Evolutionary conservation across 2,329 filamentous ascomycete genomes (phyloP).

Genomic region (Cladophialophora exuberans): DNA sequence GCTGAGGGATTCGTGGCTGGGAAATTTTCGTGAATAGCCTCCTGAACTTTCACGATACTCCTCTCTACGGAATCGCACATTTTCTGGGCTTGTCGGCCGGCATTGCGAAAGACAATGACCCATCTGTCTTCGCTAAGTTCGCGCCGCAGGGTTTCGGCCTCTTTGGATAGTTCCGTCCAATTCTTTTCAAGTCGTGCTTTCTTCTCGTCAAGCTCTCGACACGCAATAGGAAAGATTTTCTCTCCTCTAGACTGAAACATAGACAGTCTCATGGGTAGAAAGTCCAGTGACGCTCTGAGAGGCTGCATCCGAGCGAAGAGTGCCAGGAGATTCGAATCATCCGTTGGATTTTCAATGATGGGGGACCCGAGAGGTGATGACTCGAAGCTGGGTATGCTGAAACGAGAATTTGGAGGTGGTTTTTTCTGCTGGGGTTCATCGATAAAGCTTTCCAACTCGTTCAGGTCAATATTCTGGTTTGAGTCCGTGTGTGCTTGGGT

Average conservation of each 20-base stretch:
- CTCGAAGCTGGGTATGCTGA: constrained; percentile 67
- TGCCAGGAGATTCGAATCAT: constrained; percentile 85
- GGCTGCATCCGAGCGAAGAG: constrained; percentile 96
- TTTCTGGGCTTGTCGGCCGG: constrained; percentile 87
- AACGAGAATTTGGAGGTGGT: constrained; percentile 58
- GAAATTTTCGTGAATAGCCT: constrained; percentile 74
- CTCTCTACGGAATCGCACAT: constrained; percentile 96
- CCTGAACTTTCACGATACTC: constrained; percentile 78
- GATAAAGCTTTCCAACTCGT: constrained; percentile 88
- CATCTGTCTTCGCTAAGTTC: constrained; percentile 95
- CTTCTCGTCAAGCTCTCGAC: constrained; percentile 80
- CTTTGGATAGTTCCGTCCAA: constrained; percentile 85
- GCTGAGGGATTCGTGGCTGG: constrained; percentile 71
- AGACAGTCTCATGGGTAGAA: constrained; percentile 89
- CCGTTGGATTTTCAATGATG: constrained; percentile 60
- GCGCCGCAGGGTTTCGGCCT: constrained; percentile 84
- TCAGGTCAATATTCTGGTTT: constrained; percentile 70
- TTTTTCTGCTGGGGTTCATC: constrained; percentile 72
- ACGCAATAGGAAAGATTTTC: constrained; percentile 82
- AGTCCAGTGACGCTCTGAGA: constrained; percentile 87
- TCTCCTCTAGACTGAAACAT: constrained; percentile 81
- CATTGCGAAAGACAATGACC: constrained; percentile 93
- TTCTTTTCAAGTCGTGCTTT: constrained; percentile 75
- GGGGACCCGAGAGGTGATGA: constrained; percentile 45
- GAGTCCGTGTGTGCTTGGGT: constrained; percentile 65